Conservation (phyloP, 805 yeast genomes). For the Starmera caribaea region DNA sequence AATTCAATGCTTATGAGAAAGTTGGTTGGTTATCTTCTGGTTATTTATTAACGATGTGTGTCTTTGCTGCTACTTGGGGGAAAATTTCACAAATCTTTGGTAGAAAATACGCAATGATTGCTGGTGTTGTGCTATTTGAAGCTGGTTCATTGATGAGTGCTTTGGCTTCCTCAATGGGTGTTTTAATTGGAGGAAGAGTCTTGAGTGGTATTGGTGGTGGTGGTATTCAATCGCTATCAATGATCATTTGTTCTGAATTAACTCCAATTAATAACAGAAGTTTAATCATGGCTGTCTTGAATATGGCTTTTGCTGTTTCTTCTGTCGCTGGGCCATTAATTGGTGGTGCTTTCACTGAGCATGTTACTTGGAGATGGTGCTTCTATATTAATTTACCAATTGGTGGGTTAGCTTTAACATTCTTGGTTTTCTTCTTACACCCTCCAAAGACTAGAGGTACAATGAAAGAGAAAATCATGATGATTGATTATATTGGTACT, state of each 20-base stretch:
- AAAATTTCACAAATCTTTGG: conserved; percentile 47
- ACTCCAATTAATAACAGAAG: conserved; percentile 25
- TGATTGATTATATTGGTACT: conserved; percentile 43
- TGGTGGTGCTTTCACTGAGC: conserved; percentile 55
- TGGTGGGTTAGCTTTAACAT: conserved; percentile 39
- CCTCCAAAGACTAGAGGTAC: conserved; percentile 39
- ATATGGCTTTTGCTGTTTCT: conserved; percentile 34
- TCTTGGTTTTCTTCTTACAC: conserved; percentile 31
- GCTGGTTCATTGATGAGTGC: conserved; percentile 56
- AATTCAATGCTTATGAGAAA: conserved; percentile 39
- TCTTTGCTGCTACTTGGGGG: conserved; percentile 49
- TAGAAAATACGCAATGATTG: conserved; percentile 38
- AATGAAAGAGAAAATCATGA: conserved; percentile 25
- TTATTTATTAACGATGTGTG: conserved; percentile 43
- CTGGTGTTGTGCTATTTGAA: conserved; percentile 44
- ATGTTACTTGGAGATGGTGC: conserved; percentile 69
- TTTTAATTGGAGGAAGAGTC: conserved; percentile 63
- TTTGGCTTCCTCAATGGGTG: conserved; percentile 40
- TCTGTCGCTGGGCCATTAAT: conserved; percentile 52
- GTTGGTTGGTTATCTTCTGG: conserved; percentile 54
- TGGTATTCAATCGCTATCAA: conserved; percentile 48
- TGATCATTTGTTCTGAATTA: conserved; percentile 45
- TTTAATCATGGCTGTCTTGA: conserved; percentile 14
- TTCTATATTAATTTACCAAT: conserved; percentile 62
- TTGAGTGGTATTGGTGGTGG: conserved; percentile 68